phyloP scores from a whole-genome alignment of 2,329 filamentous ascomycete genomes.

The Aureobasidium pullulans region DNA sequence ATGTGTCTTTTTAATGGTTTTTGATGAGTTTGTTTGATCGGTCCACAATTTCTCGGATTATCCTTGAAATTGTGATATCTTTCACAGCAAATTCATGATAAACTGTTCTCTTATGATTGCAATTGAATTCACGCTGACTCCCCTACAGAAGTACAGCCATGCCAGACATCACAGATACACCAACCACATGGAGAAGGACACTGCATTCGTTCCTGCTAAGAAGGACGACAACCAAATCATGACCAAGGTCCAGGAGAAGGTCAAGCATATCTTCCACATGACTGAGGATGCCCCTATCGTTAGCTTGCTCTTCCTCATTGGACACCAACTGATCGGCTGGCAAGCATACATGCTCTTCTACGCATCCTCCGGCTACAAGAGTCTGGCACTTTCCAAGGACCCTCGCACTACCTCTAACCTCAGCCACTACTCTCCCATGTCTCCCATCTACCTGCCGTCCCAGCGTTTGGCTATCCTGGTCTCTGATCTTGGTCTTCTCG shows the following conservation, averaged over 20 bases:
- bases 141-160: constrained; percentile 53
- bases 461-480: constrained; percentile 43
- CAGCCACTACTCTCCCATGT: constrained; percentile 49
- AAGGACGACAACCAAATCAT: constrained; percentile 12
- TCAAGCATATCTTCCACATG: constrained; percentile 18
- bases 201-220: constrained; percentile 30
- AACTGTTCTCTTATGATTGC: neutral
- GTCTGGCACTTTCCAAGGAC: constrained; percentile 16
- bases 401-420: constrained; percentile 56
- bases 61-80: too few relatives aligned
- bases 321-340: constrained; percentile 25
- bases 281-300: constrained; percentile 24
- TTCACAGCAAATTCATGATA: neutral
- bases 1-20: neutral
- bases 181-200: constrained; percentile 26
- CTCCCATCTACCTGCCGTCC: constrained; percentile 38
- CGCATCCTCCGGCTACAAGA: constrained; percentile 18
- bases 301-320: constrained; percentile 17
- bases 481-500: constrained; percentile 53
- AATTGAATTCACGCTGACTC: neutral
- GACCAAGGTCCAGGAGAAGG: constrained; percentile 2
- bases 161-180: constrained; percentile 63
- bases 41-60: too few relatives aligned
- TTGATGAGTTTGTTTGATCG: neutral
- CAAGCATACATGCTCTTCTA: constrained; percentile 23